Conservation (phyloP, 2,329 filamentous ascomycete species). For the Cladorrhinum sp. region DNA sequence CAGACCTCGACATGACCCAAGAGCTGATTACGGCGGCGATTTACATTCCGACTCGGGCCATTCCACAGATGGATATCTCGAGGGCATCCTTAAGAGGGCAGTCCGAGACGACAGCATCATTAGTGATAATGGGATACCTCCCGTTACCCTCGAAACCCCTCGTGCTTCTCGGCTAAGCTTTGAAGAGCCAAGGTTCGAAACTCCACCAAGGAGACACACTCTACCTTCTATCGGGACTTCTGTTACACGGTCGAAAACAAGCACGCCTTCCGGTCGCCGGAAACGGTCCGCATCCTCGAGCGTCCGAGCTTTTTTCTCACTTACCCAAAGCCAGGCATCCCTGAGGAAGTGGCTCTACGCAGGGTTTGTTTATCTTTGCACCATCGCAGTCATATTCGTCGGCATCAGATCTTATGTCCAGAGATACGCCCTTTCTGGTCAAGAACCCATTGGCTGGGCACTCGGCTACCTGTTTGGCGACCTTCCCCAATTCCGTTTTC, state of each 20-base stretch:
- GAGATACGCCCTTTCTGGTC: conserved; percentile 61
- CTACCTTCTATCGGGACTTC: conserved; percentile 44
- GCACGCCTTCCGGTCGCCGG: conserved; percentile 62
- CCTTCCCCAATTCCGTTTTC: conserved; percentile 65
- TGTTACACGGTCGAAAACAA: conserved; percentile 41
- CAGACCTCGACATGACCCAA: conserved; percentile 31
- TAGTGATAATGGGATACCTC: conserved; percentile 16
- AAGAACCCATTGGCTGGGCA: conserved; percentile 90
- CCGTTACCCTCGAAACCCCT: neutral
- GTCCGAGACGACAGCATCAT: conserved; percentile 9
- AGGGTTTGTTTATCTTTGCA: conserved; percentile 67
- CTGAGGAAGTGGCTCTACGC: conserved; percentile 83
- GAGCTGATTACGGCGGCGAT: conserved; percentile 31
- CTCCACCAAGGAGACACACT: conserved; percentile 46
- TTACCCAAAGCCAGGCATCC: conserved; percentile 75
- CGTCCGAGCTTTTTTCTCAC: conserved; percentile 70
- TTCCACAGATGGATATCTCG: conserved; percentile 20
- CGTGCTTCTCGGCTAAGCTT: conserved; percentile 10
- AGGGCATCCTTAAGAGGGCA: conserved; percentile 3
- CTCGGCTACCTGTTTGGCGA: conserved; percentile 86
- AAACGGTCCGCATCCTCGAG: conserved; percentile 64
- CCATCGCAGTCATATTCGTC: conserved; percentile 63
- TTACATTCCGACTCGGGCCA: conserved; percentile 31
- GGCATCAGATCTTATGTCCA: conserved; percentile 70
- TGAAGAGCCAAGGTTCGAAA: conserved; percentile 9